Base-by-base conservation (phyloP, 2,329 filamentous ascomycete genomes). In the Chaetothyriales sp. region DNA sequence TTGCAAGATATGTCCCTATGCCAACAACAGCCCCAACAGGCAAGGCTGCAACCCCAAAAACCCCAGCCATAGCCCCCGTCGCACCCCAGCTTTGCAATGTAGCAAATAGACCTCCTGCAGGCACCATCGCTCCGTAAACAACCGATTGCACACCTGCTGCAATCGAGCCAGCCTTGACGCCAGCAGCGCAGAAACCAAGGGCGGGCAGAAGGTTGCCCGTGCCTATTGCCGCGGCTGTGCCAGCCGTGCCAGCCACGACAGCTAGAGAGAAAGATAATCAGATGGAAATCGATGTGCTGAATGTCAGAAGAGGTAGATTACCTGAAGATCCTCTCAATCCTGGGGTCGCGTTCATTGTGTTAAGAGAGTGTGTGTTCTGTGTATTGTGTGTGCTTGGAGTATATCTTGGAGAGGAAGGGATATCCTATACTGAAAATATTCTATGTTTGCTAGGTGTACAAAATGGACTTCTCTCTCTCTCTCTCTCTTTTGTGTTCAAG, bases 21-120 rank as follows among this genome's bases (percentile, higher is more conserved):
- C 5, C 49, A 42, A 51, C 49, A 7, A 43, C 44, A 18, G 46
- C 32, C 18, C 49, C 49, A 20, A 51, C 36, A 9, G 49, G 49
- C 18, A 48, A 42, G 7, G 49, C 49, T 43, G 44, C 49, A 36
- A 18, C 49, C 42, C 49, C 49, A 36, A 51, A 20, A 2, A 26
- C 48, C 18, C 49, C 49, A 39, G 44, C 44, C 28, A 51, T 8
- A 39, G 44, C 49, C 5, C 49, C 49, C 5, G 49, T 51, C 20
- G 49, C 49, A 19, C 49, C 49, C 44, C 26, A 48, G 49, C 49
- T 51, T 20, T 51, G 50, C 19, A 51, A 36, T 32, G 50, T 49
- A 49, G 50, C 46, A 42, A 51, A 51, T 2, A 45, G 32, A 28
- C 46, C 20, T 44, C 50, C 50, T 5, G 50, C 46, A 5, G 50